These are phyloP conservation scores for Metahyphopichia silvanorum DNA, from an alignment of 805 yeast species.

Conservation along the genomic window DNA sequence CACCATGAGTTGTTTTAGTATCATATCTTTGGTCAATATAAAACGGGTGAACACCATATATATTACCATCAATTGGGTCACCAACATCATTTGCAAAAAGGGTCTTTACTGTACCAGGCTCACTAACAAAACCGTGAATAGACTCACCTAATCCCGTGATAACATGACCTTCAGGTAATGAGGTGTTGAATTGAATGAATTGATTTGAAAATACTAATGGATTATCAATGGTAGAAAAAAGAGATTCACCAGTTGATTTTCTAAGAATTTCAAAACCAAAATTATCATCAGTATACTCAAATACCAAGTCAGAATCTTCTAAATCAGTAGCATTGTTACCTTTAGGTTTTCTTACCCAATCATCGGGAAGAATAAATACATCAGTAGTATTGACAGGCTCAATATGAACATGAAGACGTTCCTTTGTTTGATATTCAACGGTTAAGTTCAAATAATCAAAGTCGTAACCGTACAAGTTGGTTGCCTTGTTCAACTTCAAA, in stretches of 20 bases:
- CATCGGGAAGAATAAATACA: conserved; percentile 17
- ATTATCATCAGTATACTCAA: conserved; percentile 7
- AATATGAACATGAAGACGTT: conserved; percentile 16
- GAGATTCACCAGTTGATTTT: conserved; percentile 15
- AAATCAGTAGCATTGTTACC: conserved; percentile 7
- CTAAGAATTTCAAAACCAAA: conserved; percentile 17
- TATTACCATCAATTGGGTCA: conserved; percentile 23
- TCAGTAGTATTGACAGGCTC: conserved; percentile 16
- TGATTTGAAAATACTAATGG: conserved; percentile 29
- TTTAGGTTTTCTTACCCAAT: conserved; percentile 11
- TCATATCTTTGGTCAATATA: conserved; percentile 24
- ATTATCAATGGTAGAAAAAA: conserved; percentile 26
- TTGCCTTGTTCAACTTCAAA: conserved; percentile 12
- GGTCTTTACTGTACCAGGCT: conserved; percentile 24
- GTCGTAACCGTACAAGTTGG: conserved; percentile 21
- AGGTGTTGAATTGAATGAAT: conserved; percentile 26
- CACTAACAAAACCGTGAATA: conserved; percentile 20
- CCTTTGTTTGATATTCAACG: conserved; percentile 15
- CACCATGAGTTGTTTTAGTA: conserved; percentile 23
- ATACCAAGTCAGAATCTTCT: conserved; percentile 13
- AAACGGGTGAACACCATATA: conserved; percentile 30
- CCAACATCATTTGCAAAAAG: conserved; percentile 25
- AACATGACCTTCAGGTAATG: conserved; percentile 21
- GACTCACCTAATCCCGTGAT: conserved; percentile 31
- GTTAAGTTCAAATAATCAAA: conserved; percentile 16